A percentile compares a stretch with the other conserved stretches of the same genome.
These are phyloP conservation scores for Cutaneotrichosporon dermatis DNA, from an alignment of 1,284 basidiomycete genomes.

Conservation along the genomic window DNA sequence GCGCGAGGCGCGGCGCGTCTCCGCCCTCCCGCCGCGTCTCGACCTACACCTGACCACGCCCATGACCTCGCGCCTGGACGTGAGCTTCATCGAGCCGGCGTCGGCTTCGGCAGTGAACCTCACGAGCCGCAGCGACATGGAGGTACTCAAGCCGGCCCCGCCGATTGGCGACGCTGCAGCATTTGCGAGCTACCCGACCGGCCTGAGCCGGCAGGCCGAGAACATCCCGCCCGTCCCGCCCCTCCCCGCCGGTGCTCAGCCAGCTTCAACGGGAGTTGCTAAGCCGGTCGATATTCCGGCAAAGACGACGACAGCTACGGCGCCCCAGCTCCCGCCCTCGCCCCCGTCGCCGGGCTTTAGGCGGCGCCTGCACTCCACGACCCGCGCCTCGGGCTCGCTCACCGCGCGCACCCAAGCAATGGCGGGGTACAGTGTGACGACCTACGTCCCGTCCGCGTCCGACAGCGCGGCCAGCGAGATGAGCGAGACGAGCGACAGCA, in stretches of 20 bases:
- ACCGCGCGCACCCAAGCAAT: background rate
- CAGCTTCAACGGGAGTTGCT: too few species aligned
- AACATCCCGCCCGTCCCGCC: too few species aligned
- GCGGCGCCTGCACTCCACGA: background rate
- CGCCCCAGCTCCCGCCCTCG: background rate
- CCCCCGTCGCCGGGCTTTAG: background rate
- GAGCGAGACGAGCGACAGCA: background rate
- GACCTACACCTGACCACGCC: background rate
- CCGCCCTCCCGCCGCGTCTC: background rate
- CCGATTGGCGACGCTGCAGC: too few species aligned
- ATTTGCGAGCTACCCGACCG: too few species aligned
- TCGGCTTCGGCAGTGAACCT: too few species aligned
- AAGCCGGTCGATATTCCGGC: too few species aligned
- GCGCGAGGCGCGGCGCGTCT: background rate
- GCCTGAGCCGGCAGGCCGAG: too few species aligned
- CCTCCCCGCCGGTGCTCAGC: too few species aligned
- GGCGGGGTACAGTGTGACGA: background rate
- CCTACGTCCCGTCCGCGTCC: background rate
- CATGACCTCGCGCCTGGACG: background rate
- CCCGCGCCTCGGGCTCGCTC: background rate
- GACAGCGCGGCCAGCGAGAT: background rate
- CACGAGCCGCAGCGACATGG: too few species aligned
- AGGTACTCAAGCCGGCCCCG: too few species aligned
- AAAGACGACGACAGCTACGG: too few species aligned
- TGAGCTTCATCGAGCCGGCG: background rate